Conservation (phyloP, 176 grass and related monocot genomes). For the Rhynchospora tenuis region DNA sequence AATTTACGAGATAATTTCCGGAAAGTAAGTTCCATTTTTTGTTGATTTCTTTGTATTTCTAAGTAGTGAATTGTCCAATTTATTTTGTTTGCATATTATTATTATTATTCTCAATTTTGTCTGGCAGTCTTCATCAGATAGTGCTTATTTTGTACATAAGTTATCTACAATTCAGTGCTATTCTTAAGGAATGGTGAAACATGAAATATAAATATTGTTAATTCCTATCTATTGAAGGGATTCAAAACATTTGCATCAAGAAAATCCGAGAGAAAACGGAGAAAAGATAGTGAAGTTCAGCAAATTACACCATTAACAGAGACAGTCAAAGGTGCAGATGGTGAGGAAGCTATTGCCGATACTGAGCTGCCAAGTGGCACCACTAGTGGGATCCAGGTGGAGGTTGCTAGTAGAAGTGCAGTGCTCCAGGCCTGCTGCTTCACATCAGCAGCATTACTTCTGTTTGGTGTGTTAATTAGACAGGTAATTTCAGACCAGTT, state of each 20-base stretch:
- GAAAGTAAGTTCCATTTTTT: background rate
- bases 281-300: conserved; percentile 19
- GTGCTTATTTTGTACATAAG: background rate
- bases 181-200: background rate
- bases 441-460: conserved; percentile 54
- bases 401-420: conserved; percentile 39
- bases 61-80: background rate
- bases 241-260: conserved; percentile 42
- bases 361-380: conserved; percentile 10
- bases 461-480: conserved; percentile 43
- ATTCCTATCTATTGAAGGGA: conserved; percentile 27
- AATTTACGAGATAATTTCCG: conserved; percentile 5
- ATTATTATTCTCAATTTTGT: background rate
- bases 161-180: background rate
- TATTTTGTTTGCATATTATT: background rate
- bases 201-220: background rate
- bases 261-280: conserved; percentile 37
- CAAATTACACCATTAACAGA: conserved; percentile 21
- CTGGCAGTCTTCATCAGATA: background rate
- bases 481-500: conserved; percentile 33
- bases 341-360: conserved; percentile 4
- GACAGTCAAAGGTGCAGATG: background rate
- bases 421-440: conserved; percentile 66
- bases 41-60: background rate
- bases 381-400: conserved; percentile 1